These are phyloP conservation scores for Beauveria varroae DNA, from an alignment of 2,329 filamentous ascomycete genomes.

Conservation along the genomic window DNA sequence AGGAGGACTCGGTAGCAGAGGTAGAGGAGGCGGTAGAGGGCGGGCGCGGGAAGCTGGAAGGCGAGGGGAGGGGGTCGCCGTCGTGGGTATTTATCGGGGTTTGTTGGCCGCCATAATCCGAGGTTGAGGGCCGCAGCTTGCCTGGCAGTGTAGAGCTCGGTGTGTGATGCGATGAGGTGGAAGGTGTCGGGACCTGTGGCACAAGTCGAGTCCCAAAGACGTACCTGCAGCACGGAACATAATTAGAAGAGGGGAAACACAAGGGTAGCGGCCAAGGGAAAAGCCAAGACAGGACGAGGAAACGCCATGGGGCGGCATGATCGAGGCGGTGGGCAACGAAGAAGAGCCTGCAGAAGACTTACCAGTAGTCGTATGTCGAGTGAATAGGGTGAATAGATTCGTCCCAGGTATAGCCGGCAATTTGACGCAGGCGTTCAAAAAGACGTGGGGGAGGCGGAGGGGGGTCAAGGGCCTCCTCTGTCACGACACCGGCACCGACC, in stretches of 20 bases:
- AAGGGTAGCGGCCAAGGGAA: neutral
- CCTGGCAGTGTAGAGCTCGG: conserved; percentile 37
- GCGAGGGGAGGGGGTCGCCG: conserved; percentile 18
- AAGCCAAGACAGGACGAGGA: neutral
- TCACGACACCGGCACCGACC: conserved; percentile 42
- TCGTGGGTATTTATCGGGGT: conserved; percentile 30
- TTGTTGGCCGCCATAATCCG: conserved; percentile 30
- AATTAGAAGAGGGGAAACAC: conserved; percentile 4
- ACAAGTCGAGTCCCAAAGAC: conserved; percentile 56
- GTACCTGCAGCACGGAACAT: conserved; percentile 41
- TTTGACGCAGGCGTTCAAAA: conserved; percentile 64
- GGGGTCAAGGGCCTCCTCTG: conserved; percentile 52
- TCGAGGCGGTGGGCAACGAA: neutral
- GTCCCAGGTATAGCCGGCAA: conserved; percentile 72
- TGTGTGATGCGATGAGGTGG: conserved; percentile 36
- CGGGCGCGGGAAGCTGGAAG: conserved; percentile 26
- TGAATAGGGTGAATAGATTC: conserved; percentile 51
- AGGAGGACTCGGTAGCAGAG: conserved; percentile 39
- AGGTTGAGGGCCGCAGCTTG: conserved; percentile 34
- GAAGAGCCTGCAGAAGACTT: conserved; percentile 18
- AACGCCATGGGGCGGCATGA: too few relatives aligned
- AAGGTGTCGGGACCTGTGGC: conserved; percentile 40
- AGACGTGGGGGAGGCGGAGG: conserved; percentile 59
- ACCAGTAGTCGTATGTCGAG: conserved; percentile 85
- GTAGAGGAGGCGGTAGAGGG: conserved; percentile 25